Conservation (phyloP, 768 basidiomycete species). For the Boletus speciosus region DNA sequence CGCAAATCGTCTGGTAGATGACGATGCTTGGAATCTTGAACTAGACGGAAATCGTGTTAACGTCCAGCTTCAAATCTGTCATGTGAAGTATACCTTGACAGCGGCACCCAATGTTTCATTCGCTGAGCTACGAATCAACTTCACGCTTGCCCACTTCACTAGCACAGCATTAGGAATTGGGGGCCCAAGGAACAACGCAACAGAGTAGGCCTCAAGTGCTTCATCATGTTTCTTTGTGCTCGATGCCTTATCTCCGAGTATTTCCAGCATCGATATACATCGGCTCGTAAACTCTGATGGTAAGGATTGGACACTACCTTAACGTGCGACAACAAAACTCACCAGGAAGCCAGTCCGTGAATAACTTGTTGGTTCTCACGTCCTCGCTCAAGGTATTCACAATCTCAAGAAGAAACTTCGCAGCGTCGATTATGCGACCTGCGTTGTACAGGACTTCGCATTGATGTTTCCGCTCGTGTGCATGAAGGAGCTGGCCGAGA, state of each 20-base stretch:
- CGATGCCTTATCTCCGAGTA: neutral
- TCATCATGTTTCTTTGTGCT: neutral
- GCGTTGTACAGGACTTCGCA: slow-evolving; percentile 3
- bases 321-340: neutral
- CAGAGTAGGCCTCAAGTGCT: neutral
- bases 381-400: neutral
- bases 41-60: neutral
- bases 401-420: neutral
- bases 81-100: neutral
- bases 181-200: neutral
- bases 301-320: neutral
- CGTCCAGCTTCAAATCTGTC: too few relatives aligned
- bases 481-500: neutral
- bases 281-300: neutral
- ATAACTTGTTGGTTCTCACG: neutral
- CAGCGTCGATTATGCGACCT: neutral
- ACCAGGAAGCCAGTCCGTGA: slow-evolving; percentile 3
- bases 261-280: neutral
- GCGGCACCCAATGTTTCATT: neutral
- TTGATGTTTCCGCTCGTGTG: neutral
- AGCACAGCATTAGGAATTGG: neutral
- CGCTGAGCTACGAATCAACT: neutral
- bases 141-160: neutral
- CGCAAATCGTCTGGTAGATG: neutral
- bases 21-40: neutral